Base-by-base conservation (phyloP, 129 eudicot species). In the Lactuca sativa region DNA sequence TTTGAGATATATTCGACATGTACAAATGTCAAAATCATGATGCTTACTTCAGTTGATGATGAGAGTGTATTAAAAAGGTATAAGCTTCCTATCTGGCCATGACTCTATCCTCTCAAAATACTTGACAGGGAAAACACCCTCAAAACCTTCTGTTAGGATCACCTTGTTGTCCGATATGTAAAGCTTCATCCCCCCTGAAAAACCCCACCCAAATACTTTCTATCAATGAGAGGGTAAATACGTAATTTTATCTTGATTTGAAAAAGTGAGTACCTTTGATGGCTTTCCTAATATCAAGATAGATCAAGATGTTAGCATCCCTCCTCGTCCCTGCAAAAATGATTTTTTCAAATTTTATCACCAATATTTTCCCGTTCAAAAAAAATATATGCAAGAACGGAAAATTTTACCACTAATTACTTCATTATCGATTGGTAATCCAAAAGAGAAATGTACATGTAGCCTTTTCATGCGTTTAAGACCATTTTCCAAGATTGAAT, bases 401-500 rank as follows among this genome's bases (percentile, higher is more conserved):
- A 37, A 63, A 68, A 56, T 18, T 16, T 77, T 81, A 93, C 99
- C 97, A 57, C 97, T 95, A 80, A 87, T 82, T 77, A 95, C 96
- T 80, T 87, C 86, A 62, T 83, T 86, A 49, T 95, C 90, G 4
- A 86, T 76, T 75, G 97, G 99, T 84, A 95, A 82, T 62, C 97
- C 97, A 66, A 81, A 81, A 59, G 96, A 74, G 77, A 95, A 95
- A 79, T 95, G 99, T 37, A 90, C 89, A 71, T 90, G 99, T 60
- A 95, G 77, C 76, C 99, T 86, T 67, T 76, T 74, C 99, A 95
- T 95, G 76, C 95, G 89, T 72, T 90, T 90, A 56, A 95, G 93
- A 61, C 99, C 99, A 66, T 70, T 74, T 60, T 85, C 74, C 79
- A 87, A 73, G 37, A 95, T 95, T 36, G 96, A 82, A 14, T 74